Percentiles rank a stretch among this genome's conserved stretches.
These are phyloP conservation scores for Colletotrichum theobromicola DNA, from an alignment of 2,329 filamentous ascomycete genomes.

Conservation along the genomic window DNA sequence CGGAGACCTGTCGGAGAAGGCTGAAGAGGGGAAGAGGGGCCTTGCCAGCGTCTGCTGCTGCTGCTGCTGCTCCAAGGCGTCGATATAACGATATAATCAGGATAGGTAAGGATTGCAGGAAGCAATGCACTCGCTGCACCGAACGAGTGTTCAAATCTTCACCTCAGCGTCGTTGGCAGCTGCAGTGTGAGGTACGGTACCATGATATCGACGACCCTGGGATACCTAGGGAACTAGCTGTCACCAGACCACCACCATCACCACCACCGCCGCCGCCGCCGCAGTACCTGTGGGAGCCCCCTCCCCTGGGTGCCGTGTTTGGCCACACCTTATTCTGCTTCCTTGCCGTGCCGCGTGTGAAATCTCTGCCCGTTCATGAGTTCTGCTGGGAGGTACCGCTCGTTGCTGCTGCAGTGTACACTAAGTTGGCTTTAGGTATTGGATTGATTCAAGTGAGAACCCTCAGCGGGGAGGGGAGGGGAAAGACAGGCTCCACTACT, in stretches of 20 bases:
- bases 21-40: constrained; percentile 12
- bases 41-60: neutral
- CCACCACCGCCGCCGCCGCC: neutral
- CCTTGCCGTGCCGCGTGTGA: neutral
- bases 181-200: neutral
- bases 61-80: neutral
- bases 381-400: neutral
- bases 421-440: too few species aligned
- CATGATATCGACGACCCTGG: neutral
- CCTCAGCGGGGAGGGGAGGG: neutral
- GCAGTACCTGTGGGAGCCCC: neutral
- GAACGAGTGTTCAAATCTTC: neutral
- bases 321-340: neutral
- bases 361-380: neutral
- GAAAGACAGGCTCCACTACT: neutral
- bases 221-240: neutral
- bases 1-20: neutral
- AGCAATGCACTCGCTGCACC: neutral
- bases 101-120: neutral
- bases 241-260: neutral
- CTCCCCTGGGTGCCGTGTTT: neutral
- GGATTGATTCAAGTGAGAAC: neutral
- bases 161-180: neutral
- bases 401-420: neutral
- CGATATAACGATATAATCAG: too few species aligned